A percentile compares a stretch with the other conserved stretches of the same genome.
Conservation (phyloP, 176 grass and related monocot species). For the Guadua angustifolia region DNA sequence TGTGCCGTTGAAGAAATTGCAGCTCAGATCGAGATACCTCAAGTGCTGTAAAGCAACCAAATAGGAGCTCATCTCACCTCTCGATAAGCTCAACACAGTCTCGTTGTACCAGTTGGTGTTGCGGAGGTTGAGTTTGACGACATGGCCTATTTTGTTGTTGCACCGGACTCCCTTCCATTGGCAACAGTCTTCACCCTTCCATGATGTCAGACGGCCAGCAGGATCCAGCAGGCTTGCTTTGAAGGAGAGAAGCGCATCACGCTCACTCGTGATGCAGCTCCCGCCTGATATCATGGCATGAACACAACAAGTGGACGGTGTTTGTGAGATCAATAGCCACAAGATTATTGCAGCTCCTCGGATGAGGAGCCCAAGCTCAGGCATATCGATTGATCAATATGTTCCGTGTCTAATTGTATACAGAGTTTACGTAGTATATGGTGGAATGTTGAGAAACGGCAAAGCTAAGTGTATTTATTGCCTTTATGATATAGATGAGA, state of each 20-base stretch:
- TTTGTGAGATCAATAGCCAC: neutral
- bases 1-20: constrained; percentile 16
- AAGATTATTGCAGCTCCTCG: neutral
- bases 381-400: neutral
- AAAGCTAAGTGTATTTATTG: too few species aligned
- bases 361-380: neutral
- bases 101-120: neutral
- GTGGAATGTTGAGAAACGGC: too few species aligned
- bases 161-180: constrained; percentile 46
- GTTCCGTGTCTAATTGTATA: neutral
- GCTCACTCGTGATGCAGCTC: neutral
- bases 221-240: constrained; percentile 37
- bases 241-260: constrained; percentile 37
- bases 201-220: constrained; percentile 13
- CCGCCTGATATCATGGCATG: neutral
- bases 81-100: neutral
- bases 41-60: constrained; percentile 28
- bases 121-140: constrained; percentile 45
- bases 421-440: neutral
- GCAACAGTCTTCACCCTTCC: neutral
- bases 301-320: neutral
- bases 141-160: constrained; percentile 12
- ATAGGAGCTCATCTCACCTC: constrained; percentile 16
- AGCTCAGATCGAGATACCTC: constrained; percentile 52
- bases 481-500: too few species aligned